These are phyloP conservation scores for Flaveria linearis DNA, from an alignment of 129 eudicot genomes.

Conservation along the genomic window DNA sequence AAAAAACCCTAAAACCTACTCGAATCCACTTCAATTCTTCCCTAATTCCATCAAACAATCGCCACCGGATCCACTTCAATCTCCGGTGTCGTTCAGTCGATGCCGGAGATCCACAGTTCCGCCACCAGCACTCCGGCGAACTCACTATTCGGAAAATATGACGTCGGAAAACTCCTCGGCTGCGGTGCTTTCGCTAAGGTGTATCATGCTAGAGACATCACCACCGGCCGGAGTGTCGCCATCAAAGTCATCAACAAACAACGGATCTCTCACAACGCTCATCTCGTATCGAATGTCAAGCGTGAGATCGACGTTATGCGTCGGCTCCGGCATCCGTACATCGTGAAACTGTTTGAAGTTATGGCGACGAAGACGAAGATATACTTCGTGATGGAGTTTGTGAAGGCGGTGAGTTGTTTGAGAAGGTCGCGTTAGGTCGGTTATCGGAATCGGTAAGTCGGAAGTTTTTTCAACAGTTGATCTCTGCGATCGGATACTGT, in stretches of 20 bases:
- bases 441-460: constrained; percentile 58
- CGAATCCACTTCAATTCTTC: too few species aligned
- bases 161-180: constrained; percentile 66
- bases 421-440: constrained; percentile 47
- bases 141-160: constrained; percentile 67
- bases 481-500: constrained; percentile 70
- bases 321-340: constrained; percentile 50
- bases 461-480: constrained; percentile 68
- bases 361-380: constrained; percentile 58
- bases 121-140: constrained; percentile 18
- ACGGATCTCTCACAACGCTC: constrained; percentile 28
- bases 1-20: too few species aligned
- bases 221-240: constrained; percentile 69
- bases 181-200: constrained; percentile 84
- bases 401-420: constrained; percentile 74
- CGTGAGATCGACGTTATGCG: constrained; percentile 70
- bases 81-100: too few species aligned
- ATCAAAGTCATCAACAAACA: constrained; percentile 63
- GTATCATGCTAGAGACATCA: constrained; percentile 55
- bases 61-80: too few species aligned
- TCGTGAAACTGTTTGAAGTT: constrained; percentile 60
- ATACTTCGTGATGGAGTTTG: constrained; percentile 66
- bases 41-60: too few species aligned
- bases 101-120: too few species aligned
- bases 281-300: constrained; percentile 45